Conservation (phyloP, 225 moss, liverwort and hornwort genomes). For the Rhytidiadelphus loreus region DNA sequence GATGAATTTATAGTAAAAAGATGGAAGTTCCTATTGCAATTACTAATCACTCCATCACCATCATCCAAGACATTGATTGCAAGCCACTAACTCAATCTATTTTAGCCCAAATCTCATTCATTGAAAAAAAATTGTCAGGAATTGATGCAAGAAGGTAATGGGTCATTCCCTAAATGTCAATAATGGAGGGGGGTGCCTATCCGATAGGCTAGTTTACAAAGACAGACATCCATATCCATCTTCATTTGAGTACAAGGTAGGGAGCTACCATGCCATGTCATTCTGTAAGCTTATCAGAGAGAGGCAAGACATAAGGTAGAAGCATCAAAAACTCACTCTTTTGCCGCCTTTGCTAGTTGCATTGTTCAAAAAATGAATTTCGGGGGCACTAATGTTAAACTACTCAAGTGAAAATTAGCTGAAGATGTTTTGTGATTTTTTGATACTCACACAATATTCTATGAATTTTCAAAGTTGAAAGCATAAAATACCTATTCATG, state of each 20-base stretch:
- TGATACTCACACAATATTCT: neutral
- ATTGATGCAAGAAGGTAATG: too few species aligned
- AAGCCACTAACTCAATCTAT: too few species aligned
- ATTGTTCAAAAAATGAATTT: neutral
- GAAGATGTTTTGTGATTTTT: neutral
- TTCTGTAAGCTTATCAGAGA: rapidly evolving
- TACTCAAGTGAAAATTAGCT: neutral
- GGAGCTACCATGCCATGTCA: neutral
- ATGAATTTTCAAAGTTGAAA: neutral
- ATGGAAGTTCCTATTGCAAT: neutral
- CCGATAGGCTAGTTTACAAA: neutral
- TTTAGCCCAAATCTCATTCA: too few species aligned
- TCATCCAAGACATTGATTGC: neutral
- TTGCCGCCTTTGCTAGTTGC: rapidly evolving
- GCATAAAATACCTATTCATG: neutral
- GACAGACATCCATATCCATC: neutral
- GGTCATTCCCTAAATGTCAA: neutral
- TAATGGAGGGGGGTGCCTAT: too few species aligned
- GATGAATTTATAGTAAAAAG: neutral
- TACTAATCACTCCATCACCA: neutral
- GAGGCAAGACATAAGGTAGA: neutral
- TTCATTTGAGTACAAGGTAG: rapidly evolving
- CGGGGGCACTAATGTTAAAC: neutral
- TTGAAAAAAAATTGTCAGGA: too few species aligned
- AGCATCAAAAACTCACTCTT: neutral